Evolutionary conservation across 495 filamentous ascomycete species (phyloP).

Genomic region (Oleoguttula mirabilis): DNA sequence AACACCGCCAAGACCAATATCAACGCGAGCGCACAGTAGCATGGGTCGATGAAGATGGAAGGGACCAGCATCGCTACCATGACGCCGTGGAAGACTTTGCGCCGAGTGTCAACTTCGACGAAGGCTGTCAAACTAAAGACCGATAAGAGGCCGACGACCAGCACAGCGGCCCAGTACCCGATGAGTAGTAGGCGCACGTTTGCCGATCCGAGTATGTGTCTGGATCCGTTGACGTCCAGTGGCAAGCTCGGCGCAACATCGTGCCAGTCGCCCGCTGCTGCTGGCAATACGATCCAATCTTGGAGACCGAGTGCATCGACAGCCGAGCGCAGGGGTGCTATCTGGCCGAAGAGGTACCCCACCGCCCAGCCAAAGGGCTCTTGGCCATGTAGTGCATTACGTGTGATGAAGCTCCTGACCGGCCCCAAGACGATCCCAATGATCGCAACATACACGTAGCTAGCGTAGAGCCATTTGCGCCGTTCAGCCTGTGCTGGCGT

Average conservation of each 20-base stretch:
- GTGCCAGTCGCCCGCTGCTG: conserved; percentile 17
- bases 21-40: conserved; percentile 67
- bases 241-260: neutral
- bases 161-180: conserved; percentile 56
- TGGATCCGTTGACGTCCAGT: conserved; percentile 4
- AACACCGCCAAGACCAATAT: conserved; percentile 66
- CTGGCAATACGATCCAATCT: conserved; percentile 63
- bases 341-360: conserved; percentile 76
- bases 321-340: conserved; percentile 31
- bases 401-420: conserved; percentile 55
- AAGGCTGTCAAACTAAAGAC: conserved; percentile 54
- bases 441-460: conserved; percentile 59
- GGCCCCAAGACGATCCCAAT: conserved; percentile 52
- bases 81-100: conserved; percentile 97
- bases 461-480: conserved; percentile 74
- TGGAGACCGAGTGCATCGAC: conserved; percentile 51
- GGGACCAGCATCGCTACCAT: conserved; percentile 94
- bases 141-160: conserved; percentile 56
- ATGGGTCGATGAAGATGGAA: conserved; percentile 70
- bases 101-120: conserved; percentile 84
- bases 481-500: conserved; percentile 63
- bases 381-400: conserved; percentile 50
- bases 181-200: conserved; percentile 70
- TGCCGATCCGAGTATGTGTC: conserved; percentile 47
- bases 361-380: conserved; percentile 91